Base-by-base conservation (phyloP, 768 basidiomycete genomes). In the Hysterangium stoloniferum region DNA sequence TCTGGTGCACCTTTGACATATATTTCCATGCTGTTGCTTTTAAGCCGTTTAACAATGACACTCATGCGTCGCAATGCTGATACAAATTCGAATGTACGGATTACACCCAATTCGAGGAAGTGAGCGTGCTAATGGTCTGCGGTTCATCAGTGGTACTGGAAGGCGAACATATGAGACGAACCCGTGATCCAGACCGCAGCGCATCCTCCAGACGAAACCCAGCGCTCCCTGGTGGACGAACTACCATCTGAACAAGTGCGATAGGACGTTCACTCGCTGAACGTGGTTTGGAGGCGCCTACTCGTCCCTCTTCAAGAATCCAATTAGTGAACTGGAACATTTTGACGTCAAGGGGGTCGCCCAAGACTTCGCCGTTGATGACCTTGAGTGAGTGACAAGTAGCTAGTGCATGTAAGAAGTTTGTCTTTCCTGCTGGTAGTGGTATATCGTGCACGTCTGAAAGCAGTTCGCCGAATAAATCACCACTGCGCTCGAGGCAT, bases 1-100 rank as follows among this genome's bases (percentile, higher is more conserved):
- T 99, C 96, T 0, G 96, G 96, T 1, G 96, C 96, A n/a, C 96
- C 96, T 63, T 99, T 99, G 59, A 94, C 93, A 62, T 98, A 98
- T 9, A 97, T 75, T 63, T 99, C 96, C 92, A 99, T 97, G 64
- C 87, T 91, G 47, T 68, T 79, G 57, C 94, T 94, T 65, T 86
- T 96, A 47, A 99, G 76, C 45, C 91, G 76, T 65, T 97, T 99
- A 59, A 97, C 95, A 46, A 99, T 80, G 24, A 99, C 96, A 56
- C 94, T 96, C 95, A 99, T 99, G 45, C 96, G 73, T 24, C 96
- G 78, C 19, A 98, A 73, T 4, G 86, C 74, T 6, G 95, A 96
- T 2, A 95, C 89, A 62, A 99, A 99, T 61, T 99, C 96, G 59
- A 95, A 99, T 3, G 86, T 89, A 35, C 94, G 77, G 38, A 99